Conservation (phyloP, 352 stramenopile genomes). For the Phytophthora crassamura region DNA sequence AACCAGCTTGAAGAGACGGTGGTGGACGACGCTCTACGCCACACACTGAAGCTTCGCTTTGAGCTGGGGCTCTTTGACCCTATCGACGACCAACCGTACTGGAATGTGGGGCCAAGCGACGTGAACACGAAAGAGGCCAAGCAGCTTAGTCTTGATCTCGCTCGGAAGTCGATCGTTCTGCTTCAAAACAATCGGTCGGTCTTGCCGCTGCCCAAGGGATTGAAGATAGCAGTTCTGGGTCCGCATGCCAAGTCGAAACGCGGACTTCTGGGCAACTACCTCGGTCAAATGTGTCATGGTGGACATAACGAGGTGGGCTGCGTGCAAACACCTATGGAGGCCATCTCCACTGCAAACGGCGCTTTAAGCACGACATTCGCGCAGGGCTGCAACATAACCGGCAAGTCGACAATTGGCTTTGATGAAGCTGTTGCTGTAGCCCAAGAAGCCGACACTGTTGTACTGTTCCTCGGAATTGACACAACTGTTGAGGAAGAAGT, state of each 20-base stretch:
- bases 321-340: constrained; percentile 63
- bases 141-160: constrained; percentile 60
- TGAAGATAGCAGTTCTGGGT: constrained; percentile 67
- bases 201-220: constrained; percentile 58
- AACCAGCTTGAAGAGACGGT: constrained; percentile 49
- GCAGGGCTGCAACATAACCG: constrained; percentile 51
- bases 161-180: constrained; percentile 87
- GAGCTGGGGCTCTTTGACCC: constrained; percentile 90
- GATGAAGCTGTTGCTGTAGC: constrained; percentile 41
- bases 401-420: constrained; percentile 49
- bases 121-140: constrained; percentile 66
- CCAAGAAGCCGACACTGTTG: constrained; percentile 44
- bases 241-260: constrained; percentile 57
- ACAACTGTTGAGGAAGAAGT: constrained; percentile 70
- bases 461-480: constrained; percentile 83
- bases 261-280: constrained; percentile 81
- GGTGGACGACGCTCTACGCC: constrained; percentile 59
- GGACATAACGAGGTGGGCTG: constrained; percentile 55
- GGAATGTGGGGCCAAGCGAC: constrained; percentile 55
- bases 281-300: constrained; percentile 71
- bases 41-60: constrained; percentile 84
- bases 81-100: constrained; percentile 73
- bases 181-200: constrained; percentile 83
- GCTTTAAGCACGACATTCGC: constrained; percentile 32
- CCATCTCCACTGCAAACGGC: constrained; percentile 42